Evolutionary conservation across 345 rosid species (phyloP), one percentile per base, ranked within the genome.

Genomic region (Dipteronia sinensis): DNA sequence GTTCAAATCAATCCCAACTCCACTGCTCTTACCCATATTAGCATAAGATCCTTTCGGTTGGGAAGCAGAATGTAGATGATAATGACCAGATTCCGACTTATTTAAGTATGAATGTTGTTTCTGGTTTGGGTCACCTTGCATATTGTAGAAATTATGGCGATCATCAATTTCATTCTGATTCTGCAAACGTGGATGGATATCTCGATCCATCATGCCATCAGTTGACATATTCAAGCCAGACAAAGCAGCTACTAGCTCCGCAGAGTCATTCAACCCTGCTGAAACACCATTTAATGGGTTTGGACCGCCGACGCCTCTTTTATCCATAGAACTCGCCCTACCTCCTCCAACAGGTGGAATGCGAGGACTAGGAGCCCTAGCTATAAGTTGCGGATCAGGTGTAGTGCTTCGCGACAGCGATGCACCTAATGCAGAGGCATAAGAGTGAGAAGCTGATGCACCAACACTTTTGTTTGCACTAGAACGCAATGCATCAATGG

Each of bases 331-430:
- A 78, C 75, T 80, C 67, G 69, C 59, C 80, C 91, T 86, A 27
- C 89, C 92, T 42, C 79, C 88, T 72, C 92, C 92, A 81, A 87
- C 82, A 49, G 91, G 84, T 58, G 89, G 90, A 82, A 86, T 87
- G 59, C 82, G 84, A 42, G 93, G 92, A 71, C 89, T 90, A 46
- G 91, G 88, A 82, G 84, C 87, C 67, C 91, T 86, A 44, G 87
- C 90, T 10, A 83, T 76, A 76, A 86, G 85, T 69, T 88, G 93
- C 67, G 90, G 88, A 19, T 89, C 95, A 64, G 95, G 91, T 4
- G 95, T 89, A 67, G 84, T 74, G 75, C 89, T 89, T 77, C 95
- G 85, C 5, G 93, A 91, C 86, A 85, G 78, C 61, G 92, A 85
- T 31, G 86, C 83, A 67, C 90, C 93, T 73, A 87, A 81, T 65